Evolutionary conservation across 169 alveolate genomes (phyloP), one percentile per base, ranked within the genome.

Genomic region (Plasmodium coatneyi): DNA sequence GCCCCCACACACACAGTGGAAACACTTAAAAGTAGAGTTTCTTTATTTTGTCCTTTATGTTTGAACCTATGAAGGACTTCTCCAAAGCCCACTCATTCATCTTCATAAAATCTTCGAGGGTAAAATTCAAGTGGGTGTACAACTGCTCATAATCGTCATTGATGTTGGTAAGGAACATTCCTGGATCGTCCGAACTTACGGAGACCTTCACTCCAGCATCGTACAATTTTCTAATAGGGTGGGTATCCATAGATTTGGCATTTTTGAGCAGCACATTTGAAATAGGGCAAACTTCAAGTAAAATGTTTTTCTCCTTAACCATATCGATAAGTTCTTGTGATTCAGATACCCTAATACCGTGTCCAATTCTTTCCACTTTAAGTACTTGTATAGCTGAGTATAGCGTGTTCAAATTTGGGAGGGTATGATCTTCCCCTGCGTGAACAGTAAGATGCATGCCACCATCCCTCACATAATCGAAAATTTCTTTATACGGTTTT

Each of bases 171-270:
- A 92, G 41, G 83, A 93, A 87, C 96, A 93, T 93, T 81, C 92
- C 93, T 16, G 96, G 96, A 9, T 93, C 96, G 70, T 93, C 96
- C 9, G 96, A 81, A 56, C 86, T 93, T 22, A 93, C 93, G 2
- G 95, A 93, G 5, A 93, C 94, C 83, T 93, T 93, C 32, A 93
- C 94, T 36, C 96, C 96, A 6, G 96, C 94, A 39, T 93, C 96
- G 66, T 84, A 93, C n/a, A 93, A 54, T 46, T 43, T 25, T 84
- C 94, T 93, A 10, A 93, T 93, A 1, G 96, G 96, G 70, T 93
- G 96, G n/a, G 92, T 92, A 28, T 83, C 83, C 94, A 93, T 84
- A 5, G 92, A 87, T 19, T 87, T 93, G 10, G 80, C 93, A 66
- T 92, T 92, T 16, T 83, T 93, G 60, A 92, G 78, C 43, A 93